Conservation (phyloP, 148 eudicot species). For the Rhododendron molle region DNA sequence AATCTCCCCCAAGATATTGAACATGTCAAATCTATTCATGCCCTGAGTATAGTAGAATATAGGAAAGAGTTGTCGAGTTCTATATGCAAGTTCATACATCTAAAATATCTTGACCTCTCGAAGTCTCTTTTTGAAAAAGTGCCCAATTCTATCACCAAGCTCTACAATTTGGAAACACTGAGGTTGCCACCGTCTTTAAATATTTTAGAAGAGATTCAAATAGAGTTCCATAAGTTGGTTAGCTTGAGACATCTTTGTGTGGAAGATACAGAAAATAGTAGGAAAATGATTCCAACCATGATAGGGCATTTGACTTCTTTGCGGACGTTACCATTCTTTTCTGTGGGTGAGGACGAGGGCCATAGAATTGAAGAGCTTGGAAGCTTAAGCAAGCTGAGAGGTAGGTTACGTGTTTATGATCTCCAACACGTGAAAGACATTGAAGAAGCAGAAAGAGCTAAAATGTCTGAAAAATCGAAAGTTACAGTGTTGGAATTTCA, state of each 20-base stretch:
- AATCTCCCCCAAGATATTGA: too few species aligned
- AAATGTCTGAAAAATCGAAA: not conserved
- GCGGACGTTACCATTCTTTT: not conserved
- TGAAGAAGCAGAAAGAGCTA: not conserved
- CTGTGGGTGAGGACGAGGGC: not conserved
- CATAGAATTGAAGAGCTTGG: not conserved
- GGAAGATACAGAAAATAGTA: too few species aligned
- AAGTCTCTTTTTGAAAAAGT: not conserved
- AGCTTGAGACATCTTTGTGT: too few species aligned
- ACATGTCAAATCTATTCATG: too few species aligned
- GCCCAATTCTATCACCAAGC: constrained; percentile 12
- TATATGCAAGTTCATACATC: constrained; percentile 6
- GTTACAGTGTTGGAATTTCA: not conserved
- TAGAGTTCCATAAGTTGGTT: not conserved
- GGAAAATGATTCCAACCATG: not conserved
- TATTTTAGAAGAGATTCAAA: not conserved
- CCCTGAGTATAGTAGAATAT: too few species aligned
- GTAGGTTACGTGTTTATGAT: not conserved
- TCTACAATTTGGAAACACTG: constrained; percentile 13
- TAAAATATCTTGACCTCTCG: constrained; percentile 16
- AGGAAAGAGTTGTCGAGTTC: not conserved
- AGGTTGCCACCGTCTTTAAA: rapidly evolving
- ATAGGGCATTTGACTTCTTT: not conserved
- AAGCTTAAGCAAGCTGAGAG: not conserved
- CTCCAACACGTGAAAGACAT: not conserved